Evolutionary conservation across 129 eudicot genomes (phyloP).

Genomic region (Apium graveolens): DNA sequence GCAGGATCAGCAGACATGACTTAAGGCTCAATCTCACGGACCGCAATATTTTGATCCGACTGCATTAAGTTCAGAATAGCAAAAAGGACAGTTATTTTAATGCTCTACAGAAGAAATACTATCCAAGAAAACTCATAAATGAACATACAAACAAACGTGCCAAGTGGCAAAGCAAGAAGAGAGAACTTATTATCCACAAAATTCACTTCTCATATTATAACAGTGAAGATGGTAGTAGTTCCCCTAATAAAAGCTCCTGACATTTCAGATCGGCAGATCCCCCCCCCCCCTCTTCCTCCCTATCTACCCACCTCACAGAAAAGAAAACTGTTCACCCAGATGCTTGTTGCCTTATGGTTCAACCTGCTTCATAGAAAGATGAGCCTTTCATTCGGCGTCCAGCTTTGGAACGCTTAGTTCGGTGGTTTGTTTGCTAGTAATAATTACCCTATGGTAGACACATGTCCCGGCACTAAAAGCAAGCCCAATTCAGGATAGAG

Average conservation of each 20-base stretch:
- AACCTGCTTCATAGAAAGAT: not conserved
- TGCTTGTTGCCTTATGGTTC: not conserved
- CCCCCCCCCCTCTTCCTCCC: not conserved
- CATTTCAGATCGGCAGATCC: not conserved
- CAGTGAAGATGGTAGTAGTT: not conserved
- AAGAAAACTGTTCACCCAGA: not conserved
- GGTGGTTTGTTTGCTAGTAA: not conserved
- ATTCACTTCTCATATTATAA: not conserved
- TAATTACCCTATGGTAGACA: not conserved
- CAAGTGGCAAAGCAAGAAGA: not conserved
- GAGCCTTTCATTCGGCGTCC: not conserved
- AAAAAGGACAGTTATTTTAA: constrained; percentile 17
- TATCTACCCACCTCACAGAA: not conserved
- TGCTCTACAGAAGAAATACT: not conserved
- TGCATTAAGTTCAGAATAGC: constrained; percentile 25
- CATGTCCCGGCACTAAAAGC: not conserved
- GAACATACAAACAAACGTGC: not conserved
- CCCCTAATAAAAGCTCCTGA: not conserved
- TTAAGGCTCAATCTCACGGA: constrained; percentile 18
- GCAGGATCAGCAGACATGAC: constrained; percentile 50
- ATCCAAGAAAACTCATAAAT: not conserved
- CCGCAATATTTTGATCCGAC: constrained; percentile 17
- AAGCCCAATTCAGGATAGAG: not conserved
- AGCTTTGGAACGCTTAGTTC: not conserved
- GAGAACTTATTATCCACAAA: not conserved